phyloP scores from a whole-genome alignment of 2,329 filamentous ascomycete genomes.

The Colletotrichum ledebouriae region DNA sequence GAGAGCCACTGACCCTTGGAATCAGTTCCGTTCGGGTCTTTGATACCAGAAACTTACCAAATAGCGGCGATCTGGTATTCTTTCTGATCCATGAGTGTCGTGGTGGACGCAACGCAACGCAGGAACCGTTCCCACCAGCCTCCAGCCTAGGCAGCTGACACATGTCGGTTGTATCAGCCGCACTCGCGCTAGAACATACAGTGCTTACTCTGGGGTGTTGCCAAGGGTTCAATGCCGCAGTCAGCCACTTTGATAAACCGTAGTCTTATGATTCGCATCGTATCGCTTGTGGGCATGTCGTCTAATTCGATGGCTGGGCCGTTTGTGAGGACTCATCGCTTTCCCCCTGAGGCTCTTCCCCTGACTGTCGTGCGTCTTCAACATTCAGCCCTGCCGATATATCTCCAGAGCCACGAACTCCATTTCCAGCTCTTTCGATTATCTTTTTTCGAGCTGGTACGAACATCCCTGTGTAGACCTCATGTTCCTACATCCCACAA shows the following conservation, averaged over 20 bases:
- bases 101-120: neutral
- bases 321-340: too few species aligned
- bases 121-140: slow-evolving; percentile 1
- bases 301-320: neutral
- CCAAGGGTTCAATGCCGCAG: neutral
- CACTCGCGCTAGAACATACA: slow-evolving; percentile 19
- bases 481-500: neutral
- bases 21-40: slow-evolving; percentile 16
- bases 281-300: slow-evolving; percentile 7
- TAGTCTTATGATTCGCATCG: slow-evolving; percentile 1
- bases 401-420: neutral
- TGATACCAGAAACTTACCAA: neutral
- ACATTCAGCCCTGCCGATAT: neutral
- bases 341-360: neutral
- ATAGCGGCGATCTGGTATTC: neutral
- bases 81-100: neutral
- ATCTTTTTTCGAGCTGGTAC: neutral
- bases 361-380: too few species aligned
- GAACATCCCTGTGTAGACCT: neutral
- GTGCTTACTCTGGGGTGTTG: slow-evolving; percentile 30
- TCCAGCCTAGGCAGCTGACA: neutral
- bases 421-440: neutral
- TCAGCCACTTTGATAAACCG: slow-evolving; percentile 9
- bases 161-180: slow-evolving; percentile 23
- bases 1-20: neutral